Evolutionary conservation across 768 basidiomycete species (phyloP).

Genomic region (Tylopilus sp.): DNA sequence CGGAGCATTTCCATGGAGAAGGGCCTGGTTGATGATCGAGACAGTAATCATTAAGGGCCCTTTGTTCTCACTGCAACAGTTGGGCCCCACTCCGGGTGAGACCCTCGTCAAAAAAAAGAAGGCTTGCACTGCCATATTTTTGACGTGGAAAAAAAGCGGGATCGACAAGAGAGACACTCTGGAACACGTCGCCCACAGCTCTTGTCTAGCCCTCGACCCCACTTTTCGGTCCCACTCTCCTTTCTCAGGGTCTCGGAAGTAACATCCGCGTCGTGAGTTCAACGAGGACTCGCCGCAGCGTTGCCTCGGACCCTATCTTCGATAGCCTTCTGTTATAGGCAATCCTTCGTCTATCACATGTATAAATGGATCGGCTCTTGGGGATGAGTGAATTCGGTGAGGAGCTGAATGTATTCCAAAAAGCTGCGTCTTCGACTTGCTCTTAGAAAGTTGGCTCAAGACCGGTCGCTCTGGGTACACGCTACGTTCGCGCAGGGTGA

Average conservation of each 20-base stretch:
- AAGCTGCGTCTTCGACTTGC: no score
- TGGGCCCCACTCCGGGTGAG: constrained; percentile 55
- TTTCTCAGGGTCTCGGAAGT: constrained; percentile 75
- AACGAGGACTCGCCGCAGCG: constrained; percentile 76
- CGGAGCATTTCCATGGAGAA: constrained; percentile 60
- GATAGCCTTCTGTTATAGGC: constrained; percentile 8
- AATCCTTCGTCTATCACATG: constrained; percentile 10
- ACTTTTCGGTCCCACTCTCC: constrained; percentile 73
- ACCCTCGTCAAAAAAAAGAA: constrained; percentile 6
- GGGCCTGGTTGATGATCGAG: constrained; percentile 72
- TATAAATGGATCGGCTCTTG: constrained; percentile 66
- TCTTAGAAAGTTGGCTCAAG: constrained; percentile 29
- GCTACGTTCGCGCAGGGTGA: constrained; percentile 72
- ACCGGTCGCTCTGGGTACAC: constrained; percentile 74
- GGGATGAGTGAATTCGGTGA: constrained; percentile 56
- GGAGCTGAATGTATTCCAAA: neutral
- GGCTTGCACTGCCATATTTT: constrained; percentile 11
- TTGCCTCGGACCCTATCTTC: no score
- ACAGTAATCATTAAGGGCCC: constrained; percentile 72
- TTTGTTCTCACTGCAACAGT: constrained; percentile 65
- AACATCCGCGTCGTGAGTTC: constrained; percentile 79
- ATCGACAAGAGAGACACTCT: constrained; percentile 79
- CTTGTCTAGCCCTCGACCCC: constrained; percentile 71
- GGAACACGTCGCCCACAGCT: constrained; percentile 49
- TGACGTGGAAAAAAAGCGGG: constrained; percentile 74